These are phyloP conservation scores for Colletotrichum euphorbiae DNA, from an alignment of 2,329 filamentous ascomycete genomes.

Conservation along the genomic window DNA sequence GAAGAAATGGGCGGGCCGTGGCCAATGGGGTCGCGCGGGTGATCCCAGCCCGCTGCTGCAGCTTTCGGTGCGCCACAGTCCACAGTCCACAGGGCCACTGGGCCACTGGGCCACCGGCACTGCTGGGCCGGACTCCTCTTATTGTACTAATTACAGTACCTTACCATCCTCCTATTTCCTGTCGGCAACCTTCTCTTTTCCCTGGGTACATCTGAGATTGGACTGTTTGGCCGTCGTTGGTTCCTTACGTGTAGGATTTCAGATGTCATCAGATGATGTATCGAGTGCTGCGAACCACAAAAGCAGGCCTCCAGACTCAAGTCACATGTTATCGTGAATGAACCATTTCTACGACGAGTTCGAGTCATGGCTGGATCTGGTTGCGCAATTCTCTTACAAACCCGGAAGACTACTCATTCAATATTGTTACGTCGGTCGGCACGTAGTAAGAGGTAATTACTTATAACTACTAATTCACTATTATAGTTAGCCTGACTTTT, in stretches of 20 bases:
- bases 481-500: no score
- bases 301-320: background rate
- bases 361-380: slow-evolving; percentile 11
- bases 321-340: background rate
- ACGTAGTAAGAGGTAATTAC: slow-evolving; percentile 13
- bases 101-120: background rate
- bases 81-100: no score
- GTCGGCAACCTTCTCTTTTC: slow-evolving; percentile 3
- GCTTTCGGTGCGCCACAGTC: slow-evolving; percentile 24
- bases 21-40: slow-evolving; percentile 28
- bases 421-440: background rate
- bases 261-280: slow-evolving; percentile 4
- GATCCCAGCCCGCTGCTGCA: slow-evolving; percentile 28
- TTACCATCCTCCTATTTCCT: slow-evolving; percentile 33
- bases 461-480: no score
- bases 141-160: no score
- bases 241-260: background rate
- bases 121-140: slow-evolving; percentile 18
- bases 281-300: background rate
- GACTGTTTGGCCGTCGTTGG: background rate
- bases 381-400: background rate
- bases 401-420: slow-evolving; percentile 7
- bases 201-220: slow-evolving; percentile 11
- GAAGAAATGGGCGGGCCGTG: slow-evolving; percentile 3
- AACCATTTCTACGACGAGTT: slow-evolving; percentile 1